These are phyloP conservation scores for Boletus calvinii DNA, from an alignment of 1,284 basidiomycete species.

Conservation along the genomic window DNA sequence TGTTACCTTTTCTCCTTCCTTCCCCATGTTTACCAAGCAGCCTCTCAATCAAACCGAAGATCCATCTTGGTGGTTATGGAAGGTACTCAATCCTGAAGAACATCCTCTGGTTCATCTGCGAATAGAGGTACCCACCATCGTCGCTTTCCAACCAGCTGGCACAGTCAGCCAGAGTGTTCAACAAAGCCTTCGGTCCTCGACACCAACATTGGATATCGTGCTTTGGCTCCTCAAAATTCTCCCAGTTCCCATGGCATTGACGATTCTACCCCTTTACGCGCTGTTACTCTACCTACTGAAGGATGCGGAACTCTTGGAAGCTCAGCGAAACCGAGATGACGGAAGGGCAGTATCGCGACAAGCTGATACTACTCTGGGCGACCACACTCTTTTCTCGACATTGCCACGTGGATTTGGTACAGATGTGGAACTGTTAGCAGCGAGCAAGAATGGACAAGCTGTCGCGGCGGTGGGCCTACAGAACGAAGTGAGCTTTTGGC, in stretches of 20 bases:
- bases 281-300: slow-evolving; percentile 89
- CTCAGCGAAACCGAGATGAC: slow-evolving; percentile 66
- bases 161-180: slow-evolving; percentile 28
- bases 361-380: slow-evolving; percentile 42
- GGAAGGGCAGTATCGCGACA: slow-evolving; percentile 37
- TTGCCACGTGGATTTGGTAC: slow-evolving; percentile 74
- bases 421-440: slow-evolving; percentile 80
- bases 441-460: slow-evolving; percentile 62
- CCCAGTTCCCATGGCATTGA: slow-evolving; percentile 80
- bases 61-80: slow-evolving; percentile 75
- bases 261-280: slow-evolving; percentile 73
- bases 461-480: slow-evolving; percentile 74
- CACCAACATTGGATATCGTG: slow-evolving; percentile 52
- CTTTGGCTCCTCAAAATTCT: slow-evolving; percentile 82
- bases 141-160: slow-evolving; percentile 58
- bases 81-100: slow-evolving; percentile 72
- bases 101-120: slow-evolving; percentile 74
- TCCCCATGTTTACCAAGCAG: slow-evolving; percentile 36
- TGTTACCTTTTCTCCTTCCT: slow-evolving; percentile 30
- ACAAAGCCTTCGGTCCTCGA: slow-evolving; percentile 44
- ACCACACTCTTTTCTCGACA: slow-evolving; percentile 59
- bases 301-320: slow-evolving; percentile 87
- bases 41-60: slow-evolving; percentile 36
- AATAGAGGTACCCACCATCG: slow-evolving; percentile 75
- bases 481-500: slow-evolving; percentile 76